phyloP scores from a whole-genome alignment of 1,284 basidiomycete genomes.

The Ustilago curta region DNA sequence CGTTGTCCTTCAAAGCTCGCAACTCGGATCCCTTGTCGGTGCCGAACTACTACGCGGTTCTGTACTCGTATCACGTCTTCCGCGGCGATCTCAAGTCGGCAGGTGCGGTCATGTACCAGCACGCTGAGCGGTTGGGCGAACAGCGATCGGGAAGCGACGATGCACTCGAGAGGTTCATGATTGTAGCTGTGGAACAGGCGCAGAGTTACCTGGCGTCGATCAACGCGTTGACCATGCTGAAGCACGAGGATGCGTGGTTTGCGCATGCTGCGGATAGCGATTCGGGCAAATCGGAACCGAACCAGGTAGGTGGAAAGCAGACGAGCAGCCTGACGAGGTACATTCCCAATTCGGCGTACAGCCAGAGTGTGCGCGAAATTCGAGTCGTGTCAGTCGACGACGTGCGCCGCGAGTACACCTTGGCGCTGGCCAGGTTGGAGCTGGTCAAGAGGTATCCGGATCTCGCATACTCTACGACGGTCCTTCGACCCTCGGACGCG shows the following conservation, averaged over 20 bases:
- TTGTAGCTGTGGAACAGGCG: slow-evolving; percentile 79
- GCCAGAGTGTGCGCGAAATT: slow-evolving; percentile 74
- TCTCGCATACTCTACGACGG: slow-evolving; percentile 64
- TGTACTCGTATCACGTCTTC: slow-evolving; percentile 82
- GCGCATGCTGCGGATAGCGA: slow-evolving; percentile 68
- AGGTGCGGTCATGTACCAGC: slow-evolving; percentile 85
- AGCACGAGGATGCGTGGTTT: slow-evolving; percentile 86
- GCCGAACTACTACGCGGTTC: slow-evolving; percentile 89
- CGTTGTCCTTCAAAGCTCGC: slow-evolving; percentile 90
- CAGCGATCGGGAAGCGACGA: slow-evolving; percentile 21
- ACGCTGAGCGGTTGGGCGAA: slow-evolving; percentile 82
- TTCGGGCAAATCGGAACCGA: background rate
- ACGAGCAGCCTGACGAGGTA: slow-evolving; percentile 77
- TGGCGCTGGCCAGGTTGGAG: slow-evolving; percentile 83
- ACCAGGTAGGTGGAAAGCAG: slow-evolving; percentile 30
- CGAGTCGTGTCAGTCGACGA: slow-evolving; percentile 85
- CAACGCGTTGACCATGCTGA: slow-evolving; percentile 86
- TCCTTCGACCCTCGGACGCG: slow-evolving; percentile 73
- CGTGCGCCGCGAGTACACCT: slow-evolving; percentile 84
- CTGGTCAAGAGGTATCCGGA: slow-evolving; percentile 77
- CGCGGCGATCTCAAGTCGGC: slow-evolving; percentile 68
- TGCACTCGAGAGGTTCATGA: slow-evolving; percentile 50
- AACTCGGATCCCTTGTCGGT: slow-evolving; percentile 88
- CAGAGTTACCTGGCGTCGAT: slow-evolving; percentile 85
- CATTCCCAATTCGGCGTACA: slow-evolving; percentile 77